A percentile compares a stretch with the other conserved stretches of the same genome.
Conservation (phyloP, 345 rosid species). For the Odontarrhena argentea region DNA sequence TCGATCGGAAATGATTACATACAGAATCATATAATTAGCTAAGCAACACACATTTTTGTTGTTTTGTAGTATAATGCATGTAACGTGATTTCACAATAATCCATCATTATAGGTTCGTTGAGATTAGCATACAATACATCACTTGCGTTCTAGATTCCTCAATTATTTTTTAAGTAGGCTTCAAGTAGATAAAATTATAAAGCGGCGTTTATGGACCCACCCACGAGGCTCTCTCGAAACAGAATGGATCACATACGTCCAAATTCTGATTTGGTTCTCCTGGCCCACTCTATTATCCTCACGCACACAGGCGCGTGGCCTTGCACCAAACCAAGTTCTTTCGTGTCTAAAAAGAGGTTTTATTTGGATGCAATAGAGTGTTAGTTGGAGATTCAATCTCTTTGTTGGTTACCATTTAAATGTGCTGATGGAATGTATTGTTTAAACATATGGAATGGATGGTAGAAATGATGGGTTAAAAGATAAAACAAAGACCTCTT, state of each 20-base stretch:
- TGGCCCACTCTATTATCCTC: constrained; percentile 16
- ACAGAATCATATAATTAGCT: no score
- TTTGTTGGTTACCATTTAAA: no score
- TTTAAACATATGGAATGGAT: no score
- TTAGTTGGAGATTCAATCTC: no score
- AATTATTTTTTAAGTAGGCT: constrained; percentile 26
- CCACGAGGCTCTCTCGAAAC: constrained; percentile 34
- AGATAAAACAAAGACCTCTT: no score
- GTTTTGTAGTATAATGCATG: constrained; percentile 26
- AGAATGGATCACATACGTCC: constrained; percentile 43
- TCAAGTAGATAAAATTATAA: constrained; percentile 12
- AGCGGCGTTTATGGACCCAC: constrained; percentile 42
- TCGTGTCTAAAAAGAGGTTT: no score
- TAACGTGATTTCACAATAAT: constrained; percentile 35
- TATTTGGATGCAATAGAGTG: no score
- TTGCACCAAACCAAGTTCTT: constrained; percentile 8
- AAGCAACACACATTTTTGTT: constrained; percentile 19
- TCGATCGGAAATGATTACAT: no score
- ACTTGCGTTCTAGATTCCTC: constrained; percentile 20
- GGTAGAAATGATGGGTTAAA: no score
- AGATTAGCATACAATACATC: constrained; percentile 12
- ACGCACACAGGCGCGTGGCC: constrained; percentile 30
- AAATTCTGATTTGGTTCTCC: constrained; percentile 14
- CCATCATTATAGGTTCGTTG: background rate
- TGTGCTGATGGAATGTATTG: no score